These are phyloP conservation scores for Thelonectria rubi DNA, from an alignment of 2,329 filamentous ascomycete genomes.

Conservation along the genomic window DNA sequence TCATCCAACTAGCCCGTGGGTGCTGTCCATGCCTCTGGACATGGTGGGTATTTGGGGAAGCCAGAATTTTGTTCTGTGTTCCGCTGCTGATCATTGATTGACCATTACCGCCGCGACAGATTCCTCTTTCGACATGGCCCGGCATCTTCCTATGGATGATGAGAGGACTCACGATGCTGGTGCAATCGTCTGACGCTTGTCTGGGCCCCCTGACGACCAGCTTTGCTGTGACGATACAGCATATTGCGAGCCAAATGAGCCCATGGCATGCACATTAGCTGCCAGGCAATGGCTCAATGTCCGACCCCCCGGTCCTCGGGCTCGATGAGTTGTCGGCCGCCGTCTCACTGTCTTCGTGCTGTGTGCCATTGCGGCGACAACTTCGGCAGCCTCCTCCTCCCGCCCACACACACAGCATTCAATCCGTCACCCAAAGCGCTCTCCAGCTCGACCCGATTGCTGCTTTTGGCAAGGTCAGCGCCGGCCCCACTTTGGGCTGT, in stretches of 20 bases:
- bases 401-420: slow-evolving; percentile 15
- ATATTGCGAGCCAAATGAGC: slow-evolving; percentile 8
- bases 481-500: slow-evolving; percentile 26
- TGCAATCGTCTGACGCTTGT: slow-evolving; percentile 17
- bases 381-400: slow-evolving; percentile 15
- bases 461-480: slow-evolving; percentile 33
- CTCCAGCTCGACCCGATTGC: slow-evolving; percentile 26
- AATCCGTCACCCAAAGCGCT: slow-evolving; percentile 28
- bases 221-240: neutral
- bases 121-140: neutral
- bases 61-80: neutral
- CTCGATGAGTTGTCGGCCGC: slow-evolving; percentile 15
- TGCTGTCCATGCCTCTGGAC: slow-evolving; percentile 3
- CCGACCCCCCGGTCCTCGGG: slow-evolving; percentile 9
- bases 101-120: too few species aligned
- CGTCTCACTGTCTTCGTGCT: slow-evolving; percentile 13
- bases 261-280: slow-evolving; percentile 9
- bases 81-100: neutral
- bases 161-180: slow-evolving; percentile 19
- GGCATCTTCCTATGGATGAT: slow-evolving; percentile 3
- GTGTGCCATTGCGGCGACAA: slow-evolving; percentile 19
- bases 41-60: slow-evolving; percentile 16
- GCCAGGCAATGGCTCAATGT: slow-evolving; percentile 10
- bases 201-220: slow-evolving; percentile 15
- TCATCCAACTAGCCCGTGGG: slow-evolving; percentile 2